Base-by-base conservation (phyloP, 2,329 filamentous ascomycete species). In the Ilyonectria mors-panacis region DNA sequence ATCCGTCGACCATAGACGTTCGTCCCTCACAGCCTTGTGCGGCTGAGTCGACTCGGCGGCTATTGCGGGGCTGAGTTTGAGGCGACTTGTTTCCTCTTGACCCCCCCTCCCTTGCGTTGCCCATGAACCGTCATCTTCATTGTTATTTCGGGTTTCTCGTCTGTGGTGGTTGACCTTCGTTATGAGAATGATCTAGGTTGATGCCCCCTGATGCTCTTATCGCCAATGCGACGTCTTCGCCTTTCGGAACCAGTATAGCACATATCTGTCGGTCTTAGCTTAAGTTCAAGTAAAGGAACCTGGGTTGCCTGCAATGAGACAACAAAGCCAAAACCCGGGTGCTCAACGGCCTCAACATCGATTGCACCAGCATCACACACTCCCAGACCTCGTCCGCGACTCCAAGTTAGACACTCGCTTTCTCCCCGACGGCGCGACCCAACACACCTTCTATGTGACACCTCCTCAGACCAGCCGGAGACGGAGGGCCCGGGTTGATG, bases 331-430 rank as follows among this genome's bases (percentile, higher is more conserved):
- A n/a, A 8, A 51, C n/a, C 5, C 28, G n/a, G 26, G 47, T 7
- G 26, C 26, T 26, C 47, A 33, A 19, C 47, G 19, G 47, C 26
- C 47, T 51, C 47, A 33, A 19, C 26, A 30, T n/a, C 47, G 19
- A 26, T 10, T 33, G 47, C 17, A 51, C 28, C 47, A 33, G 47
- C 47, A 51, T n/a, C 26, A 51, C 47, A 8, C 26, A n/a, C 21
- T 59, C 21, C 42, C 56, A 4, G 56, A 48, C 21, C 53, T 56
- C 9, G 48, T 51, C 23, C 48, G 48, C 23, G 48, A 51, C 48
- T 51, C 48, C 26, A 26, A 30, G n/a, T n/a, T 51, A 26, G 30
- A n/a, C 3, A 51, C 48, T 8, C 17, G 15, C 8, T 51, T 51
- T 19, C 48, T 51, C 26, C 26, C 48, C 48, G 17, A 30, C 26